These are phyloP conservation scores for Alternaria triticimaculans DNA, from an alignment of 2,329 filamentous ascomycete species.

Conservation along the genomic window DNA sequence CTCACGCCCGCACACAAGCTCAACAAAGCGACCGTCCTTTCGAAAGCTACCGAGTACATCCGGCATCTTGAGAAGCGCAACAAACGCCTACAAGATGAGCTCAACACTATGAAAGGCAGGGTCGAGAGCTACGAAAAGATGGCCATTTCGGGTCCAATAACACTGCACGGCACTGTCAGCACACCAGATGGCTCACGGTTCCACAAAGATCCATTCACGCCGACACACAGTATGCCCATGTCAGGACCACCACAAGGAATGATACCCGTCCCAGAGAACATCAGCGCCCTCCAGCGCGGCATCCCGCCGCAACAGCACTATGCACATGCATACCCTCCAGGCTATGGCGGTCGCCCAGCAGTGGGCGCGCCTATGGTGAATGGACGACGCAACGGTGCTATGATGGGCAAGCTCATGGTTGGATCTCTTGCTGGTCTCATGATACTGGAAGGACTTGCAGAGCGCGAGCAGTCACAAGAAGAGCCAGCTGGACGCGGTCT, in stretches of 20 bases:
- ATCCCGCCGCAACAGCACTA: conserved; percentile 48
- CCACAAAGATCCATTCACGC: conserved; percentile 47
- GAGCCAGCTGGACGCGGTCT: conserved; percentile 50
- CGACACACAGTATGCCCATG: conserved; percentile 34
- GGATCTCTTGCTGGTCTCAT: conserved; percentile 91
- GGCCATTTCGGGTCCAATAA: conserved; percentile 63
- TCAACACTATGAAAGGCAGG: conserved; percentile 76
- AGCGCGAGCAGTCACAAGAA: conserved; percentile 63
- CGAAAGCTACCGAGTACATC: conserved; percentile 97
- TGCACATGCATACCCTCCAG: conserved; percentile 44
- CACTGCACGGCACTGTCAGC: conserved; percentile 36
- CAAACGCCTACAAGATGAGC: conserved; percentile 80
- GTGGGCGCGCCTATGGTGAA: conserved; percentile 46
- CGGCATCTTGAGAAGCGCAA: conserved; percentile 91
- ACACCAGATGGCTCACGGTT: conserved; percentile 47
- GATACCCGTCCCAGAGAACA: conserved; percentile 53
- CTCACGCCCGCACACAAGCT: conserved; percentile 86
- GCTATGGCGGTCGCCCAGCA: conserved; percentile 33
- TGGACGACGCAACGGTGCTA: conserved; percentile 55
- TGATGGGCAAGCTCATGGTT: conserved; percentile 82
- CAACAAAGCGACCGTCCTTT: conserved; percentile 96
- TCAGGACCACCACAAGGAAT: conserved; percentile 47
- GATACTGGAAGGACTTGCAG: conserved; percentile 82
- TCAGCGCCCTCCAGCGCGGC: conserved; percentile 49
- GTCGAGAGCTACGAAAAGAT: conserved; percentile 72